These are phyloP conservation scores for Deuterostichococcus epilithicus DNA, from an alignment of 139 green algal genomes.

Conservation along the genomic window DNA sequence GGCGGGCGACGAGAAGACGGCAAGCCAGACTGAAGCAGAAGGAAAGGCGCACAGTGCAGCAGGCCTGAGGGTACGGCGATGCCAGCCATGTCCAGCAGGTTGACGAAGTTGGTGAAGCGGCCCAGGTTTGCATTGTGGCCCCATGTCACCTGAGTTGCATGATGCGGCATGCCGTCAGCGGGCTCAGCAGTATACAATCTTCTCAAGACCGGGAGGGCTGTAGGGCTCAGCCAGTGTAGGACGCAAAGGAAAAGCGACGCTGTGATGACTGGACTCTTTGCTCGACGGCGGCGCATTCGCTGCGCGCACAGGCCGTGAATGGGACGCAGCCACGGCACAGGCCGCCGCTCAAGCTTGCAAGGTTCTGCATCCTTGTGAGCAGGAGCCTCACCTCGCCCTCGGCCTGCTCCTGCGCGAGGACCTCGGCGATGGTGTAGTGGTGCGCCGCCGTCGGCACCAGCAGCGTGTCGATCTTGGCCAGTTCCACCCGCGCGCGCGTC, in stretches of 20 bases:
- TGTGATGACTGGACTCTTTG: no score
- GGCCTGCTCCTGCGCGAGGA: slow-evolving; percentile 46
- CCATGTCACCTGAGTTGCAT: slow-evolving; percentile 23
- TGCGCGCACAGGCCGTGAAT: no score
- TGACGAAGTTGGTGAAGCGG: slow-evolving; percentile 83
- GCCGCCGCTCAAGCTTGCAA: no score
- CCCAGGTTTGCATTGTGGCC: slow-evolving; percentile 66
- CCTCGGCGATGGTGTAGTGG: slow-evolving; percentile 63
- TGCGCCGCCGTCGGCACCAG: slow-evolving; percentile 73
- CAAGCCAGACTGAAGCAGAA: no score
- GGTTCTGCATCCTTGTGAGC: not conserved
- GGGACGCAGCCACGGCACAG: no score
- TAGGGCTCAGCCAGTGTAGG: no score
- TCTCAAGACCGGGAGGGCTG: no score
- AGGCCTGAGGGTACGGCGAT: slow-evolving; percentile 61
- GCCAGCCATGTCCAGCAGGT: slow-evolving; percentile 74
- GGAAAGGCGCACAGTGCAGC: slow-evolving; percentile 13
- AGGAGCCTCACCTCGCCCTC: not conserved
- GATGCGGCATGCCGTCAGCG: no score
- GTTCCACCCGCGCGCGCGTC: slow-evolving; percentile 25
- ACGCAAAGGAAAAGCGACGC: no score
- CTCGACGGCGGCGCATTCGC: no score
- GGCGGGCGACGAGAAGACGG: no score
- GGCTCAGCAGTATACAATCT: no score
- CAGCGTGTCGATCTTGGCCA: slow-evolving; percentile 58